These are phyloP conservation scores for Geosmithia morbida DNA, from an alignment of 2,329 filamentous ascomycete genomes.

Conservation along the genomic window DNA sequence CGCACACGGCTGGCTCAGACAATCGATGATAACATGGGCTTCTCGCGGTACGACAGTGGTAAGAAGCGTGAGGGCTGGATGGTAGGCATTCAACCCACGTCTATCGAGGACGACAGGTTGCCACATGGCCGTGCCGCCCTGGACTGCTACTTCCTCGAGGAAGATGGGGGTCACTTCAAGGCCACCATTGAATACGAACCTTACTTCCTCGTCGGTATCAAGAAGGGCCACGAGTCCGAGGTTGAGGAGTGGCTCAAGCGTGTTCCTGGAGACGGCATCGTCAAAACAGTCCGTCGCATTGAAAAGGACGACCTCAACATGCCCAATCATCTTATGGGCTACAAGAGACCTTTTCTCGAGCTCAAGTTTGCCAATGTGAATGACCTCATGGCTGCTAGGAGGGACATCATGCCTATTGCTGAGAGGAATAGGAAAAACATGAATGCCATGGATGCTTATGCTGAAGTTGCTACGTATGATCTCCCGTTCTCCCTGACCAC, in stretches of 20 bases:
- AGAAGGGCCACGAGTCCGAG: slow-evolving; percentile 75
- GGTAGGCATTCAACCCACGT: slow-evolving; percentile 85
- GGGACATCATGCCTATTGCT: slow-evolving; percentile 74
- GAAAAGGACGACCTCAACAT: slow-evolving; percentile 90
- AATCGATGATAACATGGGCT: slow-evolving; percentile 94
- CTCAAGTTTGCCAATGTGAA: slow-evolving; percentile 76
- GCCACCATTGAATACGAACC: slow-evolving; percentile 93
- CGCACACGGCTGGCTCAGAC: slow-evolving; percentile 66
- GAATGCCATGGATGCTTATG: slow-evolving; percentile 96
- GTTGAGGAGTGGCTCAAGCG: slow-evolving; percentile 91
- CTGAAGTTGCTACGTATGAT: slow-evolving; percentile 76
- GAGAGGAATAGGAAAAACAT: slow-evolving; percentile 95
- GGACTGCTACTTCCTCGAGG: slow-evolving; percentile 94
- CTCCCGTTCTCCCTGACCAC: background rate
- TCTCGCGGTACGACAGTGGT: slow-evolving; percentile 79
- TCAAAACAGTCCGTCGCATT: slow-evolving; percentile 63
- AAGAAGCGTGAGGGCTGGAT: slow-evolving; percentile 79
- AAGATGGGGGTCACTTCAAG: slow-evolving; percentile 77
- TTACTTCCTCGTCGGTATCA: slow-evolving; percentile 87
- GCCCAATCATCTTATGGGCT: slow-evolving; percentile 91
- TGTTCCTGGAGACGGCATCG: slow-evolving; percentile 61
- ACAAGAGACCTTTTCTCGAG: slow-evolving; percentile 76
- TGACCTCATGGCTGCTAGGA: slow-evolving; percentile 74
- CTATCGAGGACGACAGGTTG: slow-evolving; percentile 70
- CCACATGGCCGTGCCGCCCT: slow-evolving; percentile 78